These are phyloP conservation scores for Colletotrichum siamense DNA, from an alignment of 2,329 filamentous ascomycete genomes.

Conservation along the genomic window DNA sequence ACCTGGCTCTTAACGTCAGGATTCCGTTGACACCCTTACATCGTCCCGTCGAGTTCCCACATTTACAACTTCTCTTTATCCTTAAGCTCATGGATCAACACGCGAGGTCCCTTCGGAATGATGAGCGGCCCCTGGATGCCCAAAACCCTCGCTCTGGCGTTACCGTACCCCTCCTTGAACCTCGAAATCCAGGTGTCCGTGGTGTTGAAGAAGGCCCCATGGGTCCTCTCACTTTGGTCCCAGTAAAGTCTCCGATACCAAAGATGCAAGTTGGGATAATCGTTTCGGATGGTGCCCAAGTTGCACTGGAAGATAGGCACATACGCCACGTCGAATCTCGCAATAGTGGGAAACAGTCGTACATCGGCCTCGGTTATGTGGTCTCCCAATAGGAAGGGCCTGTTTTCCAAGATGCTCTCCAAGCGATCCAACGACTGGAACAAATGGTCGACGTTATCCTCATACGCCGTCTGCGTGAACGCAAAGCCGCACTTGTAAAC, in stretches of 20 bases:
- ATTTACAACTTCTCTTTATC: background rate
- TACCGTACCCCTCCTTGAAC: slow-evolving; percentile 35
- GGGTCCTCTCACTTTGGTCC: slow-evolving; percentile 48
- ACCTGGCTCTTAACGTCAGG: accelerated
- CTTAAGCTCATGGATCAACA: background rate
- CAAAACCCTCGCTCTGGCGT: slow-evolving; percentile 27
- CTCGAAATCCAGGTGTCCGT: slow-evolving; percentile 60
- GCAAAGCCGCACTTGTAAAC: slow-evolving; percentile 69
- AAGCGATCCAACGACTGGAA: slow-evolving; percentile 70
- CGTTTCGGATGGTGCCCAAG: slow-evolving; percentile 65
- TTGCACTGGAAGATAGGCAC: slow-evolving; percentile 71
- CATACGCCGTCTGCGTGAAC: slow-evolving; percentile 68
- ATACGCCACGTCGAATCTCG: slow-evolving; percentile 74
- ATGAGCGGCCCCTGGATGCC: slow-evolving; percentile 32
- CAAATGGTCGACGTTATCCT: slow-evolving; percentile 62
- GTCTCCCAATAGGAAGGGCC: slow-evolving; percentile 68
- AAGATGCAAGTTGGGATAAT: slow-evolving; percentile 69
- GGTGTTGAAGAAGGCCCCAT: slow-evolving; percentile 69
- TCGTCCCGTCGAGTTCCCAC: background rate
- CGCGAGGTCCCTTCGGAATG: slow-evolving; percentile 26
- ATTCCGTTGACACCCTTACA: accelerated
- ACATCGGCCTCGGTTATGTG: slow-evolving; percentile 73
- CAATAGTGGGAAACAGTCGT: slow-evolving; percentile 69
- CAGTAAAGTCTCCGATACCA: slow-evolving; percentile 77
- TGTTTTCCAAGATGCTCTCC: slow-evolving; percentile 59